A percentile compares a stretch with the other conserved stretches of the same genome.
Conservation (phyloP, 2,329 filamentous ascomycete species). For the Lecanicillium sp. region DNA sequence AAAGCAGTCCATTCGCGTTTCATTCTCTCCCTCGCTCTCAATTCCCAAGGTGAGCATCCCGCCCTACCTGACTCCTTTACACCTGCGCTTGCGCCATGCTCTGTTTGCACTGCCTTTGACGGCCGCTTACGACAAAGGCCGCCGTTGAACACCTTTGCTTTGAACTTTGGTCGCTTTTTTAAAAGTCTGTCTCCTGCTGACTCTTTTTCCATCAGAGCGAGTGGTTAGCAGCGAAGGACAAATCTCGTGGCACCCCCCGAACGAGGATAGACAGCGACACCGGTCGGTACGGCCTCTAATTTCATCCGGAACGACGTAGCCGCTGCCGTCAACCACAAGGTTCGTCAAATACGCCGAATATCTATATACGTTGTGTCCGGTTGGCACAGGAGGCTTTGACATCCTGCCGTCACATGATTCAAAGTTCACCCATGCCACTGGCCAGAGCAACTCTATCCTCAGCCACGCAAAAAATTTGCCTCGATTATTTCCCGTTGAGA, state of each 20-base stretch:
- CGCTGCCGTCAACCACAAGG: background rate
- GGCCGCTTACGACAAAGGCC: too few species aligned
- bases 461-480: too few species aligned
- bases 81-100: conserved; percentile 3
- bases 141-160: conserved; percentile 4
- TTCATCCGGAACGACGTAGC: background rate
- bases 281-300: too few species aligned
- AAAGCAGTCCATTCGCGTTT: conserved; percentile 15
- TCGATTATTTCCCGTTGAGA: too few species aligned
- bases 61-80: conserved; percentile 4
- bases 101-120: conserved; percentile 5
- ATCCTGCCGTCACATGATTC: background rate
- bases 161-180: too few species aligned
- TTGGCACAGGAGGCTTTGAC: too few species aligned
- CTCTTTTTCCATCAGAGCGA: background rate
- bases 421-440: background rate
- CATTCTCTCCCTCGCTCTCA: conserved; percentile 4
- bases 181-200: background rate
- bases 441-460: background rate
- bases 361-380: too few species aligned
- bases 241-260: too few species aligned
- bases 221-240: background rate
- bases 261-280: too few species aligned
- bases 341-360: background rate
- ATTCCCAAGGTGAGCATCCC: conserved; percentile 5